Evolutionary conservation across 768 basidiomycete genomes (phyloP).

Genomic region (Kwoniella bestiolae): DNA sequence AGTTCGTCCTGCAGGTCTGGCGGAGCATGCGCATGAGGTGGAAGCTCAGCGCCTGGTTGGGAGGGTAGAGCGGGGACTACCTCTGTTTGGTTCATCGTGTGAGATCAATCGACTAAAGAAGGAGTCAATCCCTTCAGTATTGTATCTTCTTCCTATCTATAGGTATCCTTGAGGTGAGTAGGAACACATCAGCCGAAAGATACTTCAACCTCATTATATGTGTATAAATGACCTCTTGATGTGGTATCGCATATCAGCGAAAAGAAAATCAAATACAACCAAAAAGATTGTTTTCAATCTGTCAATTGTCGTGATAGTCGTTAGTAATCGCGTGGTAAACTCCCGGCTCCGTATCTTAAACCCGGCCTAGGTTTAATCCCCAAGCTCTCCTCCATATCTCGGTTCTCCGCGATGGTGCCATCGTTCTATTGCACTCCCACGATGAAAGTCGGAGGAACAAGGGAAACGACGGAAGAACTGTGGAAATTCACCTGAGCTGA

Average conservation of each 20-base stretch:
- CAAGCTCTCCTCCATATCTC: neutral
- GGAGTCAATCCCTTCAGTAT: too few relatives aligned
- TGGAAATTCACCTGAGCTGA: neutral
- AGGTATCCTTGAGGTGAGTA: neutral
- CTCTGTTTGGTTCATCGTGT: neutral
- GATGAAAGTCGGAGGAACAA: neutral
- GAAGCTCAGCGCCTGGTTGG: neutral
- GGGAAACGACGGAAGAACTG: neutral
- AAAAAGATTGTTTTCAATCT: neutral
- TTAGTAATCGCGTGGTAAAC: neutral
- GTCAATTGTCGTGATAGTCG: neutral
- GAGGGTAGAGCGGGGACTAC: neutral
- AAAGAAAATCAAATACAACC: neutral
- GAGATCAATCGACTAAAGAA: neutral
- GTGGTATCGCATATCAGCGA: neutral
- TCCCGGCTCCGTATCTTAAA: neutral
- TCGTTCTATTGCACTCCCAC: neutral
- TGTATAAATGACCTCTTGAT: neutral
- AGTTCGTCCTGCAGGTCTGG: neutral
- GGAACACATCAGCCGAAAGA: neutral
- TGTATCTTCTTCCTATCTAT: too few relatives aligned
- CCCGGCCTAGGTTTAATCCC: neutral
- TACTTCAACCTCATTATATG: neutral
- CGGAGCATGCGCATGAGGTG: neutral
- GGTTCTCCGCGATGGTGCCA: neutral